Evolutionary conservation across 1,139 yeast species (phyloP).

Genomic region (Saccharomyces hybrid): DNA sequence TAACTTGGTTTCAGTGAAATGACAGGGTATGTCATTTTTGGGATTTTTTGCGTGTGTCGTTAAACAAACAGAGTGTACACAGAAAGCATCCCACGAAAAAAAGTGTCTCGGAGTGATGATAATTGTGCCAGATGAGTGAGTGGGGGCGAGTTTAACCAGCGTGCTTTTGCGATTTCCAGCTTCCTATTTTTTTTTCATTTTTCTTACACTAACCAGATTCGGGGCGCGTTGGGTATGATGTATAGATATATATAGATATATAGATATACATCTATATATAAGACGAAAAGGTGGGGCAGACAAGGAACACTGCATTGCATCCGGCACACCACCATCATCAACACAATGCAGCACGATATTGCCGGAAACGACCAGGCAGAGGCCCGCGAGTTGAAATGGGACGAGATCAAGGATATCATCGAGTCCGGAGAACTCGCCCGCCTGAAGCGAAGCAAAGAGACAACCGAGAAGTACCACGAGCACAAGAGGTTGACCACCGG

Average conservation of each 20-base stretch:
- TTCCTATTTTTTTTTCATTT: not conserved
- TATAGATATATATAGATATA: not conserved
- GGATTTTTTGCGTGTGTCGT: not conserved
- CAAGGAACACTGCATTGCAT: not conserved
- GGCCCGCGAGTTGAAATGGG: constrained; percentile 15
- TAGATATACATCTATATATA: not conserved
- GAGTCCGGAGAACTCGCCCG: constrained; percentile 18
- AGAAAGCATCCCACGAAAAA: not conserved
- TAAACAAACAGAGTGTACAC: not conserved
- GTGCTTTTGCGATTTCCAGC: not conserved
- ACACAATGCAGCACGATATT: not conserved
- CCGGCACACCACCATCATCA: not conserved
- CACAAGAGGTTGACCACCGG: constrained; percentile 15
- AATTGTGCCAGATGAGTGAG: not conserved
- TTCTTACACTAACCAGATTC: not conserved
- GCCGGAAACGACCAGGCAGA: not conserved
- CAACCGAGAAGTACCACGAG: constrained; percentile 17
- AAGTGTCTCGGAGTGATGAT: not conserved
- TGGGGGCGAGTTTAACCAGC: not conserved
- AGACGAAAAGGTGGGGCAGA: not conserved
- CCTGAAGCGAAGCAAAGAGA: constrained; percentile 16
- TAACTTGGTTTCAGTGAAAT: constrained; percentile 41
- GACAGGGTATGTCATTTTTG: constrained; percentile 26
- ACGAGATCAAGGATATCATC: constrained; percentile 13
- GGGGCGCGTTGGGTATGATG: not conserved